phyloP scores from a whole-genome alignment of 169 alveolate species.

The Eimeria maxima region DNA sequence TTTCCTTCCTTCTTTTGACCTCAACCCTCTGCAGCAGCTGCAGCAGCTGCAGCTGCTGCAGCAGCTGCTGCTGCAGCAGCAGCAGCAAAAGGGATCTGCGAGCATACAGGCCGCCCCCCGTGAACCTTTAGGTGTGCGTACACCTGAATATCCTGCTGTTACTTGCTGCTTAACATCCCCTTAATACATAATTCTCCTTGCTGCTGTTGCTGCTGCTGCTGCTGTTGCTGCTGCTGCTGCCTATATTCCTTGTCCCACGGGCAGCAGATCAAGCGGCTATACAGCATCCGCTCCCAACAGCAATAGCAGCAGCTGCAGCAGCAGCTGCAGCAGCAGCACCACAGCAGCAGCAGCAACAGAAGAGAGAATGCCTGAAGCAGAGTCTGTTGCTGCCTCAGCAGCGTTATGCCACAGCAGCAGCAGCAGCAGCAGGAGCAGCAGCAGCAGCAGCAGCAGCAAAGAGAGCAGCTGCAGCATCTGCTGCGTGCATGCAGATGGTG shows the following conservation, averaged over 20 bases:
- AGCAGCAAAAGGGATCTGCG: constrained; percentile 5
- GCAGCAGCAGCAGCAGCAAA: constrained; percentile 45
- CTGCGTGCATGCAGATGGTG: constrained; percentile 20
- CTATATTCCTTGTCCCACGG: background rate
- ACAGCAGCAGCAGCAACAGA: background rate
- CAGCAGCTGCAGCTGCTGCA: background rate
- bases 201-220: background rate
- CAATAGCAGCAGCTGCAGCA: background rate
- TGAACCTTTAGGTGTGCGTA: background rate
- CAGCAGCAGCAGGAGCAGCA: background rate
- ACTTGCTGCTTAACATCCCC: background rate
- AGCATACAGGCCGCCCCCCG: constrained; percentile 6
- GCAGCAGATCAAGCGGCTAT: background rate
- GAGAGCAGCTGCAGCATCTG: constrained; percentile 17
- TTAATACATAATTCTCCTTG: background rate
- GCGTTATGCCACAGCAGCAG: constrained; percentile 6
- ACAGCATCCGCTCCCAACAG: background rate
- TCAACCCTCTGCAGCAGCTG: background rate
- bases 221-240: background rate
- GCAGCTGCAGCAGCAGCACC: background rate
- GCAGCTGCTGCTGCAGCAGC: constrained; percentile 30
- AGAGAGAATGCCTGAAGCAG: constrained; percentile 32
- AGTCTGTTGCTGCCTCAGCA: background rate
- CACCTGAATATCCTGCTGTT: background rate
- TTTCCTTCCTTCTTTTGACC: too few species aligned